Base-by-base conservation (phyloP, 1,139 yeast species). In the Candida freyschussii region DNA sequence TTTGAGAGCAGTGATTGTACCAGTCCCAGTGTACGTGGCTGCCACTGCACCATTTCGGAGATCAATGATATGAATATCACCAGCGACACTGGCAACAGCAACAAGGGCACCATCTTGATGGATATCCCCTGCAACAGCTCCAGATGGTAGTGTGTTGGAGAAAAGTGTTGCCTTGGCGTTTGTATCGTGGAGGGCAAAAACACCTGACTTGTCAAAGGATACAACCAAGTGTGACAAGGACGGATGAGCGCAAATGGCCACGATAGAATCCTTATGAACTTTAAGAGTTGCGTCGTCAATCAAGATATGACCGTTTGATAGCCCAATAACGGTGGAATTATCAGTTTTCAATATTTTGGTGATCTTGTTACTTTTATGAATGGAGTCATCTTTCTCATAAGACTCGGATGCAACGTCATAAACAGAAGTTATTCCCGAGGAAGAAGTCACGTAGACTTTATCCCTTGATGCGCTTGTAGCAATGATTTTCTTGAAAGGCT, bases 41-140 rank as follows among this genome's bases (percentile, higher is more conserved):
- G 63, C 71, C 17, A 58, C 40, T 12, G 55, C 53, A 4, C 69
- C 68, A 14, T 57, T 59, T 10, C 67, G 56, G 16, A 75, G 44
- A 37, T 71, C 72, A 44, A 60, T 65, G 6, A 78, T 57, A 5
- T 55, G 50, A 8, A 76, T 60, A 6, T 57, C 49, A 2, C 69
- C 71, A 7, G 55, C 45, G 6, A 47, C 39, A 6, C 60, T 54
- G 1, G 77, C 78, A 10, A 72, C 50, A 0, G 77, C 82, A 5
- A 77, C 48, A 14, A 81, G 55, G 4, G 70, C 68, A 11, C 91
- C 91, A 53, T 81, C 91, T 4, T 74, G 74, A 47, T 81, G 91
- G 18, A 80, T 59, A 22, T 57, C 70, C 15, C 65, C 68, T 4
- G 63, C 44, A 2, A 55, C 46, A 17, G 58, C 23, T 25, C 29